These are phyloP conservation scores for Toxoplasma gondii DNA, from an alignment of 169 alveolate species.

Conservation along the genomic window DNA sequence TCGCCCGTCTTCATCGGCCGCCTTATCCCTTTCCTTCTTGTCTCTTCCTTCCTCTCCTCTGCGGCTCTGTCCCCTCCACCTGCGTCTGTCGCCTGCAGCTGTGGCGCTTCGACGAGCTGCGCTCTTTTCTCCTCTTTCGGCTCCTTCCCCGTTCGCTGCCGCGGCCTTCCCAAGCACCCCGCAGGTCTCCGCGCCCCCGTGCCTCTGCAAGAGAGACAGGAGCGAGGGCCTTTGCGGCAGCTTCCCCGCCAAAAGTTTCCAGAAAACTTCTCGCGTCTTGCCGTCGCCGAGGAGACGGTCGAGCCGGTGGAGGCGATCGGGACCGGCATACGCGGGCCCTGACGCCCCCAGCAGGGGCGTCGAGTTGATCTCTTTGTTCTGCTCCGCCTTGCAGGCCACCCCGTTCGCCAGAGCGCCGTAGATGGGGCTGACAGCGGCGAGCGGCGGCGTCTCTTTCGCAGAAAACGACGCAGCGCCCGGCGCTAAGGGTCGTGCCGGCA, in stretches of 20 bases:
- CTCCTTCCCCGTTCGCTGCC: not conserved
- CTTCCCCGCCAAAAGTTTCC: not conserved
- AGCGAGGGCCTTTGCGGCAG: constrained; percentile 17
- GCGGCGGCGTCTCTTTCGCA: no score
- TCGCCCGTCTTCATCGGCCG: no score
- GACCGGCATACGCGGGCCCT: not conserved
- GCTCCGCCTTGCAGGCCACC: not conserved
- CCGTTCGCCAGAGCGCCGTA: not conserved
- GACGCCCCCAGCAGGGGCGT: constrained; percentile 17
- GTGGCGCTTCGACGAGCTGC: not conserved
- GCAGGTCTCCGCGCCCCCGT: not conserved
- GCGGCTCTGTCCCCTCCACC: not conserved
- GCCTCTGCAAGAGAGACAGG: not conserved
- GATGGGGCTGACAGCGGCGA: constrained; percentile 10
- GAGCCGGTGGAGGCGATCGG: constrained; percentile 33
- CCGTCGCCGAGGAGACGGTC: not conserved
- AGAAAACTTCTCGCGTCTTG: not conserved
- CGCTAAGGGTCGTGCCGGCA: not conserved
- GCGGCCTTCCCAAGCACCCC: not conserved
- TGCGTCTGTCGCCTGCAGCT: not conserved
- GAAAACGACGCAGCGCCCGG: not conserved
- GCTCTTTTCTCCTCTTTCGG: not conserved
- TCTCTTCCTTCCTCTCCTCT: not conserved
- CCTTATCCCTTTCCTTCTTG: not conserved
- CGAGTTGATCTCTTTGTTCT: not conserved